phyloP scores from a whole-genome alignment of 2,329 filamentous ascomycete species.

The Penicillium janthinellum region DNA sequence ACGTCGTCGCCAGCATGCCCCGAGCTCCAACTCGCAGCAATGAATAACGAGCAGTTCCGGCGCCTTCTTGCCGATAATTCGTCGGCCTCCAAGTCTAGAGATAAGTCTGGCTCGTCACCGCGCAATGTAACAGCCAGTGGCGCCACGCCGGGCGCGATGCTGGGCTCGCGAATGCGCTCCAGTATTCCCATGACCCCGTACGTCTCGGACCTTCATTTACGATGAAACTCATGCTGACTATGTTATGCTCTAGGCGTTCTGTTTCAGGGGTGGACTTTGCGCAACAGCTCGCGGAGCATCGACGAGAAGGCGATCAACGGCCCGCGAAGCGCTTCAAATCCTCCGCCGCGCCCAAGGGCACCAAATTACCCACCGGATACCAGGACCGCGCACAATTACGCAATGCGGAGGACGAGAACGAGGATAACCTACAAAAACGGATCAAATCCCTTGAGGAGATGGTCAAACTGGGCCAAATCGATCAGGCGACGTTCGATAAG shows the following conservation, averaged over 20 bases:
- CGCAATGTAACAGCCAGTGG: slow-evolving; percentile 38
- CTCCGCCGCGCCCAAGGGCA: slow-evolving; percentile 75
- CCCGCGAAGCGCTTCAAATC: slow-evolving; percentile 75
- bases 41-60: slow-evolving; percentile 97
- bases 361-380: slow-evolving; percentile 77
- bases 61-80: slow-evolving; percentile 67
- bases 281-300: slow-evolving; percentile 77
- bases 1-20: slow-evolving; percentile 10
- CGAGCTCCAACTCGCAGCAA: slow-evolving; percentile 42
- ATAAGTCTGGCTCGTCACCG: slow-evolving; percentile 14
- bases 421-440: slow-evolving; percentile 61
- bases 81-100: slow-evolving; percentile 27
- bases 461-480: slow-evolving; percentile 81
- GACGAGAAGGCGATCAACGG: slow-evolving; percentile 55
- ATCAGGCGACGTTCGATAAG: slow-evolving; percentile 74
- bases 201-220: slow-evolving; percentile 34
- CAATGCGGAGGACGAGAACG: slow-evolving; percentile 52
- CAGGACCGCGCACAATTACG: slow-evolving; percentile 75
- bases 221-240: slow-evolving; percentile 10
- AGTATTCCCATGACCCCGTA: slow-evolving; percentile 95
- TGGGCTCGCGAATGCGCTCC: slow-evolving; percentile 76
- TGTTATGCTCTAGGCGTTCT: slow-evolving; percentile 58
- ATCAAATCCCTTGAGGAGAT: slow-evolving; percentile 79
- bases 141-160: slow-evolving; percentile 55
- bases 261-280: slow-evolving; percentile 73